Evolutionary conservation across 345 rosid genomes (phyloP).

Genomic region (Eucalyptus erythrocorys): DNA sequence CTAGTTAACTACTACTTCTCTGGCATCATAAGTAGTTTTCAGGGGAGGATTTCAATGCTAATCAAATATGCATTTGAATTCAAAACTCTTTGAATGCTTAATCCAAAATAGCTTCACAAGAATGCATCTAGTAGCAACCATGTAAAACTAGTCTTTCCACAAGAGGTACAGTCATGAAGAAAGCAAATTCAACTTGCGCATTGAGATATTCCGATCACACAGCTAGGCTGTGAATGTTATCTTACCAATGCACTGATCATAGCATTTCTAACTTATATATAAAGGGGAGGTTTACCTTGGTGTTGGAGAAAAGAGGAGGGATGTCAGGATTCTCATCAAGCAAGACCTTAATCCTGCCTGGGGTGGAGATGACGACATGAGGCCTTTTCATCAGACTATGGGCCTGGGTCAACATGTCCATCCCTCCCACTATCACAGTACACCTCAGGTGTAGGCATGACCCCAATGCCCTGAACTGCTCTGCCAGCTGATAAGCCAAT

Average conservation of each 20-base stretch:
- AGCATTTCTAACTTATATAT: neutral
- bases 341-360: slow-evolving; percentile 83
- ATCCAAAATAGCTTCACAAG: neutral
- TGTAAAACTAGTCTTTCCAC: neutral
- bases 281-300: slow-evolving; percentile 35
- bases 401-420: slow-evolving; percentile 80
- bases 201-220: neutral
- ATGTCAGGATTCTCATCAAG: slow-evolving; percentile 74
- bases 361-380: slow-evolving; percentile 82
- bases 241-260: neutral
- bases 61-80: neutral
- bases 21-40: neutral
- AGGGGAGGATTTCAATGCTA: neutral
- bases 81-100: neutral
- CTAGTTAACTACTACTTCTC: neutral
- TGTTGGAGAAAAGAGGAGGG: slow-evolving; percentile 59
- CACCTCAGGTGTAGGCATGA: slow-evolving; percentile 74
- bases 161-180: neutral
- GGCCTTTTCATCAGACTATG: slow-evolving; percentile 54
- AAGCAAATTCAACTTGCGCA: neutral
- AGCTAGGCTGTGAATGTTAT: neutral
- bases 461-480: slow-evolving; percentile 90
- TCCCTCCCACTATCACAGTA: slow-evolving; percentile 81
- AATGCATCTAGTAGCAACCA: neutral
- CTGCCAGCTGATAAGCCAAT: slow-evolving; percentile 88